phyloP scores from a whole-genome alignment of 768 basidiomycete species.

The Pulveroboletus sp. region DNA sequence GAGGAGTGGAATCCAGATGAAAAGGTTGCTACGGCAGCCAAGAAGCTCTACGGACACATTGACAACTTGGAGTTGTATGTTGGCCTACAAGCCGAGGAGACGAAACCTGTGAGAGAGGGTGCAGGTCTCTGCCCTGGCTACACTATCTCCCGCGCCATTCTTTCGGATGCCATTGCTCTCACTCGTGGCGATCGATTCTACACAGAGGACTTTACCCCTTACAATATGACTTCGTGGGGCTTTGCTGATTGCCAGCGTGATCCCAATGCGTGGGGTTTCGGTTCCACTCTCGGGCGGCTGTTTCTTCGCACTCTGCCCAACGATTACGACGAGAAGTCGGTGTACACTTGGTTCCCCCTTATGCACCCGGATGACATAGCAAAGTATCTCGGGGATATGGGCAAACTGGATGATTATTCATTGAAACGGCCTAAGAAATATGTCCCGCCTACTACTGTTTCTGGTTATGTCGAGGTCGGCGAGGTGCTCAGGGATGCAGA shows the following conservation, averaged over 20 bases:
- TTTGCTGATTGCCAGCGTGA: constrained; percentile 80
- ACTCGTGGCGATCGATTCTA: constrained; percentile 82
- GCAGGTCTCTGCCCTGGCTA: constrained; percentile 86
- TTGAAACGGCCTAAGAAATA: constrained; percentile 43
- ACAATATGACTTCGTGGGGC: constrained; percentile 80
- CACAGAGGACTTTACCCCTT: constrained; percentile 77
- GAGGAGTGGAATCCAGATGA: constrained; percentile 77
- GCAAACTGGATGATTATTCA: constrained; percentile 52
- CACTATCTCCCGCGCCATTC: constrained; percentile 81
- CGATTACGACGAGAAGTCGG: constrained; percentile 62
- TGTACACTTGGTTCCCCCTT: constrained; percentile 86
- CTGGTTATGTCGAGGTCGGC: constrained; percentile 48
- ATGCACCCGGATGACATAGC: constrained; percentile 75
- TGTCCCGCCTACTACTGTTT: constrained; percentile 31
- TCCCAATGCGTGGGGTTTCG: constrained; percentile 65
- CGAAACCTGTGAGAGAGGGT: constrained; percentile 70
- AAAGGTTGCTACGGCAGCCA: constrained; percentile 65
- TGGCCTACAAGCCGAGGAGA: constrained; percentile 73
- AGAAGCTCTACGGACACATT: constrained; percentile 74
- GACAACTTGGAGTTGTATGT: constrained; percentile 78
- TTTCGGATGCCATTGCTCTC: constrained; percentile 81
- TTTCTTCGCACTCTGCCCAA: constrained; percentile 71
- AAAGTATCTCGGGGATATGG: constrained; percentile 51
- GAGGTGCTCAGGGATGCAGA: constrained; percentile 47
- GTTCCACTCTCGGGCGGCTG: constrained; percentile 64